A percentile compares a stretch with the other conserved stretches of the same genome.
Evolutionary conservation across 1,284 basidiomycete genomes (phyloP).

Genomic region (Omphalotus olearius): DNA sequence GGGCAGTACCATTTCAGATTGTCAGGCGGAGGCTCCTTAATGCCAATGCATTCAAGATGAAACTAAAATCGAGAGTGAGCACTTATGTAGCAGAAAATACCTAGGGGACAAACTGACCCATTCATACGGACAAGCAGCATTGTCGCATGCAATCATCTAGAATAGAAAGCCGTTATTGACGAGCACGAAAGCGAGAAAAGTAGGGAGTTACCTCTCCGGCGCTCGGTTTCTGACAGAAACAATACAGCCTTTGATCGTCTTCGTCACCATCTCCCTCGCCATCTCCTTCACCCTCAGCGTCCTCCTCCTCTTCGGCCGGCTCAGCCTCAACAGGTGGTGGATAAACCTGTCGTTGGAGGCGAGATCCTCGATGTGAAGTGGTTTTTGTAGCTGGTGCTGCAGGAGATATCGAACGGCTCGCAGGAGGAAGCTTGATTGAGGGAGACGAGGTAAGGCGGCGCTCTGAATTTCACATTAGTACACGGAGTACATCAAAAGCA

Average conservation of each 20-base stretch:
- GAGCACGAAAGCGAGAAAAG: slow-evolving; percentile 1
- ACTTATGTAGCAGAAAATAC: neutral
- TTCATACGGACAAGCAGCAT: slow-evolving; percentile 60
- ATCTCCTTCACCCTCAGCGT: slow-evolving; percentile 2
- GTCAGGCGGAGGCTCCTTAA: slow-evolving; percentile 58
- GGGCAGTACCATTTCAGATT: slow-evolving; percentile 48
- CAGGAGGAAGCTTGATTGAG: slow-evolving; percentile 30
- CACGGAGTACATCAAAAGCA: neutral
- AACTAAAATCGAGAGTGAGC: slow-evolving; percentile 34
- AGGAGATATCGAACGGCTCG: slow-evolving; percentile 14
- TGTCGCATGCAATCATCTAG: slow-evolving; percentile 69
- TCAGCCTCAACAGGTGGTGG: slow-evolving; percentile 1
- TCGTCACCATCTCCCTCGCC: slow-evolving; percentile 7
- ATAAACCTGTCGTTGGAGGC: slow-evolving; percentile 32
- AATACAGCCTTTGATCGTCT: slow-evolving; percentile 45
- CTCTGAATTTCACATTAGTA: slow-evolving; percentile 18
- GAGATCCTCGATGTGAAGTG: slow-evolving; percentile 33
- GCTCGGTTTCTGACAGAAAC: slow-evolving; percentile 62
- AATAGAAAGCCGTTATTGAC: slow-evolving; percentile 4
- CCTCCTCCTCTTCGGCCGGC: slow-evolving; percentile 1
- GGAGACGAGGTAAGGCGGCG: slow-evolving; percentile 22
- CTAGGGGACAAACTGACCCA: slow-evolving; percentile 47
- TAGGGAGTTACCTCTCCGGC: slow-evolving; percentile 48
- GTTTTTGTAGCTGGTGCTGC: slow-evolving; percentile 28
- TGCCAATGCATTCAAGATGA: slow-evolving; percentile 56